Evolutionary conservation across 179 eudicot species (phyloP).

Genomic region (Silene noctiflora): DNA sequence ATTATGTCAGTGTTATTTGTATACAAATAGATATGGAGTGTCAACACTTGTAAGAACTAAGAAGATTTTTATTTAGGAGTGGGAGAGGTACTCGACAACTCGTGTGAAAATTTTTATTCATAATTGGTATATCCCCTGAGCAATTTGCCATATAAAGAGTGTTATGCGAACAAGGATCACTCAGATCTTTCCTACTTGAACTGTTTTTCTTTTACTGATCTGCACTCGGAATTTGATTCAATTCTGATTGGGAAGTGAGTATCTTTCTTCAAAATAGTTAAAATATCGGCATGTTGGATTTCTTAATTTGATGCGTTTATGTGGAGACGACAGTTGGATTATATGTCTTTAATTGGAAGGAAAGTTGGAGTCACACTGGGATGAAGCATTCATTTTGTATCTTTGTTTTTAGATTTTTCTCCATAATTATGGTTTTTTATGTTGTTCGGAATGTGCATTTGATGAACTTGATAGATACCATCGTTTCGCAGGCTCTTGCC

Average conservation of each 20-base stretch:
- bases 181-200: neutral
- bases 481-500: conserved; percentile 66
- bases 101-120: neutral
- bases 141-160: neutral
- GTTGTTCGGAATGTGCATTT: conserved; percentile 21
- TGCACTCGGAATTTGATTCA: neutral
- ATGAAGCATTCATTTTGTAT: neutral
- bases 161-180: neutral
- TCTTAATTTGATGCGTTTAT: neutral
- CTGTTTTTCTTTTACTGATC: neutral
- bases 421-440: neutral
- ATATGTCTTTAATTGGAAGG: neutral
- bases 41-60: conserved; percentile 10
- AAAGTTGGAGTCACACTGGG: neutral
- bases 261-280: neutral
- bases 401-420: conserved; percentile 1
- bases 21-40: conserved; percentile 17
- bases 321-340: neutral
- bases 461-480: conserved; percentile 27
- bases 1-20: conserved; percentile 20
- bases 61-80: conserved; percentile 2
- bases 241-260: conserved; percentile 17
- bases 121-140: neutral
- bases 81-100: neutral
- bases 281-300: neutral